Evolutionary conservation across 768 basidiomycete species (phyloP).

Genomic region (Boletus rufocinnamomeus): DNA sequence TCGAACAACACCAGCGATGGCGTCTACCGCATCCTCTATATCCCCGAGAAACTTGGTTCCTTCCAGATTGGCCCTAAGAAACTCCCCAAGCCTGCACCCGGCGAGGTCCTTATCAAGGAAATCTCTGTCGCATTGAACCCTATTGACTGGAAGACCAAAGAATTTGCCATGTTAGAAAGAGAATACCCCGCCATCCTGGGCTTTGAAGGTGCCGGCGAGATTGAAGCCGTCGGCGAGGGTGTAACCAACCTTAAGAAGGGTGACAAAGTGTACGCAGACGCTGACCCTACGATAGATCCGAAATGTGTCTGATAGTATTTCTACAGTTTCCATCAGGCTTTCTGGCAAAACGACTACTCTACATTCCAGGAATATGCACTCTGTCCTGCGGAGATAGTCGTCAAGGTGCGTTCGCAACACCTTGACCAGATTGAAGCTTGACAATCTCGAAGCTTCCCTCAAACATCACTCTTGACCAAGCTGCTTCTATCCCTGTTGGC

Average conservation of each 20-base stretch:
- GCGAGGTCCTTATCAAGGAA: slow-evolving; percentile 44
- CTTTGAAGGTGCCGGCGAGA: slow-evolving; percentile 32
- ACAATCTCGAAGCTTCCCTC: slow-evolving; percentile 21
- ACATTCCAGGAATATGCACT: slow-evolving; percentile 27
- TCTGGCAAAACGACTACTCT: neutral
- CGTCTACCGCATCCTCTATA: neutral
- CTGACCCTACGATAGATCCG: neutral
- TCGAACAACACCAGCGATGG: neutral
- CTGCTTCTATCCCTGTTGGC: slow-evolving; percentile 36
- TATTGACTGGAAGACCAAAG: slow-evolving; percentile 34
- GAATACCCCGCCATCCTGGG: slow-evolving; percentile 30
- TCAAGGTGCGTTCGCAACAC: slow-evolving; percentile 8
- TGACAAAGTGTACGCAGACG: slow-evolving; percentile 34
- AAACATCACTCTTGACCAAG: slow-evolving; percentile 37
- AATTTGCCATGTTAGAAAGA: slow-evolving; percentile 16
- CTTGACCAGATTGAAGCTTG: too few relatives aligned
- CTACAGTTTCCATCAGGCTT: neutral
- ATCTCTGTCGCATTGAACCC: slow-evolving; percentile 45
- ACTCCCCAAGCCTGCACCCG: slow-evolving; percentile 37
- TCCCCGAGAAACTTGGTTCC: neutral
- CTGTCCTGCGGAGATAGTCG: slow-evolving; percentile 17
- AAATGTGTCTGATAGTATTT: neutral
- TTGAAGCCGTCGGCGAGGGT: slow-evolving; percentile 36
- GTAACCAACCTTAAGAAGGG: slow-evolving; percentile 6
- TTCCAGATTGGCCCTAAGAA: slow-evolving; percentile 2